Base-by-base conservation (phyloP, 106 monocot genomes). In the Phalaenopsis equestris region DNA sequence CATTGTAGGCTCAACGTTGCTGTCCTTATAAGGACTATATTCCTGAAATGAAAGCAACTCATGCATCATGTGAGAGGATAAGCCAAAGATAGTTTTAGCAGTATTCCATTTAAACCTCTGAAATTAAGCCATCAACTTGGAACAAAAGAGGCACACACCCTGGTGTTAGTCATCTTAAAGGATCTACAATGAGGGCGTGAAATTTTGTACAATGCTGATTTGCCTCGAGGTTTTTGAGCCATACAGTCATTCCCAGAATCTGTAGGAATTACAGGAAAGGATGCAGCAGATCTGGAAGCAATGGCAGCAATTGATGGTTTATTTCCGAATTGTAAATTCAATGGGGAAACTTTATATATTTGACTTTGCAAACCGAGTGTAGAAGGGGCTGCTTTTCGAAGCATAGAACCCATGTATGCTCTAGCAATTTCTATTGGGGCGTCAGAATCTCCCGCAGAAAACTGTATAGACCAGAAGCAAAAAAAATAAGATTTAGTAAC, bases 361-460 rank as follows among this genome's bases (percentile, higher is more conserved):
- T 83, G 79, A 42, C 80, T 85, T 42, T 70, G 82, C 75, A 83
- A 39, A 56, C 80, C 81, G 56, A 80, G 47, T 80, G 75, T 55
- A 18, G 86, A 78, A 84, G 89, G 84, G 42, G 79, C 82, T 21
- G 38, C 39, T 42, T 79, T 86, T 79, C 70, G 72, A 52, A 46
- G 79, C 58, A 78, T 81, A 64, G 81, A 84, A 52, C 81, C 73
- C 88, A 91, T 86, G 76, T 84, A 91, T 72, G 88, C 86, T 83
- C 86, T 88, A 56, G 91, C 88, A 86, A 91, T 81, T 80, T 88
- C 88, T 73, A 84, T 55, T 56, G 91, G 91, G 46, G 91, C 88
- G 65, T 67, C 75, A 73, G 80, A 80, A 86, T 21, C 84, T 48
- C 30, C 76, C 76, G 24, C 76, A 10, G 46, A 8, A 49, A 49